Base-by-base conservation (phyloP, 139 green algal genomes). In the Ulvella scutata region DNA sequence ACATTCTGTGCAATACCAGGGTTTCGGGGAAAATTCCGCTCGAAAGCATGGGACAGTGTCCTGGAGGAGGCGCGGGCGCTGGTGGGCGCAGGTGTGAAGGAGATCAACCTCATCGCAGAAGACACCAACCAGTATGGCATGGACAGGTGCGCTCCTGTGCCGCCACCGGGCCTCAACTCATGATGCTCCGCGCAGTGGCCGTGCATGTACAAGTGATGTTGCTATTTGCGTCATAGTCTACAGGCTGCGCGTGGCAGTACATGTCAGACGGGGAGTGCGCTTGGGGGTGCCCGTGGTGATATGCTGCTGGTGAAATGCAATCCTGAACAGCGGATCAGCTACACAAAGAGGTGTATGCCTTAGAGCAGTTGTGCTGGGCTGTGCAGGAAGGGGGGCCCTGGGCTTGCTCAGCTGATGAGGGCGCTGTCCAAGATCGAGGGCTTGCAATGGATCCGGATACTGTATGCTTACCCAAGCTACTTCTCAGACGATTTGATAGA, bases 1-100 rank as follows among this genome's bases (percentile, higher is more conserved):
- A 93, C 85, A 43, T 97, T 97, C 81, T 97, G 92, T 73, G 87
- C 89, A 20, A 97, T 97, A 62, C 92, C 92, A 3, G 82, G 84
- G 31, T 92, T 96, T 82, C 79, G 92, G 36, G 92, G 92, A 72
- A 93, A 93, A 80, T 96, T 96, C 83, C 78, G 90, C n/a, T 89
- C 78, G 75, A 96, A 96, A 80, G 83, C 87, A 2, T 60, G 23
- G 1, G 75, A 84, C 28, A 44, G 75, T 9, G 72, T 94, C 62
- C 43, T 95, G 43, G 85, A 87, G 10, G 92, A 97, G 79, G 92
- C 91, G 0, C 34, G 62, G 74, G 43, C 74, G 23, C 78, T 95
- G 78, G 90, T 93, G 38, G 84, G 79, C 3, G 62, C 28, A 7
- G 92, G 92, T 10, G 91, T 84, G 10, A 80, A 85, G 74, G 92